A percentile compares a stretch with the other conserved stretches of the same genome.
These are phyloP conservation scores for Penicillium expansum DNA, from an alignment of 2,329 filamentous ascomycete species.

Conservation along the genomic window DNA sequence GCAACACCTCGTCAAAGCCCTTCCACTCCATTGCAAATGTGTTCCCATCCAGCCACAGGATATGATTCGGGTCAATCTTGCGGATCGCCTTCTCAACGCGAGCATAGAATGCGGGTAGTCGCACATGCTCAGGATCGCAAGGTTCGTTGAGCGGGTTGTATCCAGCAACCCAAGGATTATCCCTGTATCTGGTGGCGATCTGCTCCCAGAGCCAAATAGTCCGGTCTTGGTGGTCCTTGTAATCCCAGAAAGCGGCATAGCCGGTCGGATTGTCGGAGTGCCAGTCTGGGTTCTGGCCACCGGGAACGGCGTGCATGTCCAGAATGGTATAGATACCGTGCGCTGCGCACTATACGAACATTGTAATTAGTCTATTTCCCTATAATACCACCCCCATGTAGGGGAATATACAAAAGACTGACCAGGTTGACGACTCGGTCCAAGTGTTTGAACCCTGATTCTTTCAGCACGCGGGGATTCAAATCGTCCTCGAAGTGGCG, in stretches of 20 bases:
- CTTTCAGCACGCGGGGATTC: conserved; percentile 47
- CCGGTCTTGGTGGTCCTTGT: conserved; percentile 52
- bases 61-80: conserved; percentile 47
- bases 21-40: conserved; percentile 48
- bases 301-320: conserved; percentile 51
- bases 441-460: conserved; percentile 48
- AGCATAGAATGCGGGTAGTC: conserved; percentile 48
- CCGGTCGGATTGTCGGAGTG: conserved; percentile 49
- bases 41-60: conserved; percentile 48
- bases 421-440: conserved; percentile 48
- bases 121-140: conserved; percentile 47
- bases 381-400: neutral
- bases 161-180: conserved; percentile 50
- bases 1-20: conserved; percentile 43
- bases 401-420: conserved; percentile 1
- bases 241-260: conserved; percentile 52
- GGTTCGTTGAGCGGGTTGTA: conserved; percentile 56
- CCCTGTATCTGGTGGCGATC: conserved; percentile 46
- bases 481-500: conserved; percentile 52
- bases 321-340: conserved; percentile 52
- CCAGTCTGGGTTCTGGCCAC: conserved; percentile 53
- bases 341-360: conserved; percentile 38
- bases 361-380: neutral
- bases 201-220: conserved; percentile 51
- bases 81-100: conserved; percentile 49